phyloP scores from a whole-genome alignment of 1,284 basidiomycete species.

The Neolentinus lepideus region DNA sequence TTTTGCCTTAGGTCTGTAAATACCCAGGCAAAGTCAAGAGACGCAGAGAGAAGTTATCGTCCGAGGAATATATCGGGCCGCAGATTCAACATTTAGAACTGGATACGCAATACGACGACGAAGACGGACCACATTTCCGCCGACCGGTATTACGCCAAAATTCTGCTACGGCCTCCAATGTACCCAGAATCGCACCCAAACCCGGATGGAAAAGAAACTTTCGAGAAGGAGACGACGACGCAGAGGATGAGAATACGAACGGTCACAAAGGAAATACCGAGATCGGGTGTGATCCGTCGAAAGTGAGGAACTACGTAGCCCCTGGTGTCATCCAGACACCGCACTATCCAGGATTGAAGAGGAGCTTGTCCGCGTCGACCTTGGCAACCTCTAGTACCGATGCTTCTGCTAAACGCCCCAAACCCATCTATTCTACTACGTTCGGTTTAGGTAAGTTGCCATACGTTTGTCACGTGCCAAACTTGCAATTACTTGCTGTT shows the following conservation, averaged over 20 bases:
- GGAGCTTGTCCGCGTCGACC: slow-evolving; percentile 4
- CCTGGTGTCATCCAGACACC: slow-evolving; percentile 3
- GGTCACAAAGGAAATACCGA: background rate
- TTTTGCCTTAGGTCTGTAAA: slow-evolving; percentile 55
- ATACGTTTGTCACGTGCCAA: slow-evolving; percentile 32
- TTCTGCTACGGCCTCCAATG: slow-evolving; percentile 7
- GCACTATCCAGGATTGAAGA: slow-evolving; percentile 9
- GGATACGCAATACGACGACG: slow-evolving; percentile 15
- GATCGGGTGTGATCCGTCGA: background rate
- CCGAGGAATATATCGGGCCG: slow-evolving; percentile 32
- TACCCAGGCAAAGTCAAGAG: slow-evolving; percentile 56
- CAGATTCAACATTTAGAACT: slow-evolving; percentile 20
- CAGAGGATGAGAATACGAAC: background rate
- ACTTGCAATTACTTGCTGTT: background rate
- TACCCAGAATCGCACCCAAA: background rate
- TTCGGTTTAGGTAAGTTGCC: slow-evolving; percentile 6
- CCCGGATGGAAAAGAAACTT: background rate
- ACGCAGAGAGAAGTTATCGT: slow-evolving; percentile 41
- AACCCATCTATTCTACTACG: slow-evolving; percentile 3
- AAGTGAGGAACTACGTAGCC: background rate
- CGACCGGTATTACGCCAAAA: slow-evolving; percentile 2
- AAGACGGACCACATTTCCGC: slow-evolving; percentile 17
- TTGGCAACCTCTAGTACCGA: slow-evolving; percentile 1
- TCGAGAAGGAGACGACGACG: background rate
- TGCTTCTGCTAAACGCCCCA: slow-evolving; percentile 6